Evolutionary conservation across 192 early-diverging fungal genomes (phyloP).

Genomic region (Powellomyces hirtus): DNA sequence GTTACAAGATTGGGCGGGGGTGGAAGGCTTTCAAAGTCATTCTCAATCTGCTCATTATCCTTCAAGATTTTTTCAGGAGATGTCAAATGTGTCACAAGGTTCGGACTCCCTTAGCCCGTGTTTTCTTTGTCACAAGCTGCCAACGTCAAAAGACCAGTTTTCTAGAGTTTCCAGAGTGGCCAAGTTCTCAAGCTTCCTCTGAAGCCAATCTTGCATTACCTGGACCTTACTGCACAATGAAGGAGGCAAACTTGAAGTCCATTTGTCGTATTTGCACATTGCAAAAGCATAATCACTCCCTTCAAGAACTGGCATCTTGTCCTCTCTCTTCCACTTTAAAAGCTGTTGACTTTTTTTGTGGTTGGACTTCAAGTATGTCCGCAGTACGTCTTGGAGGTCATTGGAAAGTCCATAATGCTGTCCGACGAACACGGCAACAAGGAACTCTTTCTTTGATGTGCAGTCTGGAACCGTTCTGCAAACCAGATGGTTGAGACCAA

Average conservation of each 20-base stretch:
- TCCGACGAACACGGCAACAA: neutral
- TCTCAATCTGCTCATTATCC: neutral
- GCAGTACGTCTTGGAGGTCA: neutral
- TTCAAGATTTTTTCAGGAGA: neutral
- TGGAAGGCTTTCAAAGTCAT: neutral
- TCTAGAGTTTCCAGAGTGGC: neutral
- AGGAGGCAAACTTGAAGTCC: neutral
- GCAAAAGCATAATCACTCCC: neutral
- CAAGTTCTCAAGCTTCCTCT: neutral
- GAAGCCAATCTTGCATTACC: neutral
- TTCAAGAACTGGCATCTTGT: neutral
- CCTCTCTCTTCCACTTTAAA: constrained; percentile 1
- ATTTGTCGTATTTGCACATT: neutral
- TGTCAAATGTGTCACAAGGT: neutral
- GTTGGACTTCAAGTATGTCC: neutral
- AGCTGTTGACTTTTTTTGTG: neutral
- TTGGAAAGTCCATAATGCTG: neutral
- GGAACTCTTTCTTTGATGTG: neutral
- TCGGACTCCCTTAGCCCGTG: neutral
- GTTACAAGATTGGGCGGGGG: neutral
- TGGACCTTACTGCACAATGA: neutral
- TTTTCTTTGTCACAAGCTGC: constrained; percentile 1
- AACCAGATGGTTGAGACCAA: neutral
- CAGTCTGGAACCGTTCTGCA: neutral
- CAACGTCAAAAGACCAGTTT: neutral